Base-by-base conservation (phyloP, 2,329 filamentous ascomycete genomes). In the Cordyceps fumosorosea region DNA sequence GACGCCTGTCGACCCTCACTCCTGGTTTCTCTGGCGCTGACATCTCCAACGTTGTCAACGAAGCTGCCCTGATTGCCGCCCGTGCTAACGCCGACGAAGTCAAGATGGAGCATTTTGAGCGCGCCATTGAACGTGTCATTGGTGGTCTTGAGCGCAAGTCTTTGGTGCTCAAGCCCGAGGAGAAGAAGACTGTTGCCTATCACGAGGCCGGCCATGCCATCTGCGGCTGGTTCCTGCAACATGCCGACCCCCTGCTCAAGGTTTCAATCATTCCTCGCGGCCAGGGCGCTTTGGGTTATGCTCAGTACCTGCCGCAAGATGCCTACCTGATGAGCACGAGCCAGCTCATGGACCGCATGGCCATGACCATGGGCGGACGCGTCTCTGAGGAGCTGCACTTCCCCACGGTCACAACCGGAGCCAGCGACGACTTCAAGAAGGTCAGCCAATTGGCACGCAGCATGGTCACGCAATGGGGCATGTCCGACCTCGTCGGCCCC, bases 401-500 rank as follows among this genome's bases (percentile, higher is more conserved):
- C 77, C 89, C 95, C 40, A 96, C 92, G 0, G 95, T 99, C 22
- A 99, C 95, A 1, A 95, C 90, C 53, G 95, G 95, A 62, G 95
- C 93, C 22, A 93, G 88, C 60, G 95, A 98, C 74, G 95, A 99
- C 74, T 99, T 99, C 84, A 93, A 95, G 77, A 99, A 99, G 79
- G 95, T 98, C 47, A 97, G 95, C 2, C 85, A 88, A 62, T 93
- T 97, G 89, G 96, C 95, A 3, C 96, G 90, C 20, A 89, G 90
- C 65, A 99, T 99, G 95, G 95, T 99, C 34, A 99, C 93, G n/a
- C 91, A 96, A 75, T 99, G 92, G 88, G 95, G 95, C 68, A 99
- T 99, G 95, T 96, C 90, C 47, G 85, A 90, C 67, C 96, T 96
- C 78, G 88, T 99, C 53, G 93, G 93, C 34, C 93, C 93, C 66